Evolutionary conservation across 805 yeast genomes (phyloP).

Genomic region (Crinitomyces ghanaensis): DNA sequence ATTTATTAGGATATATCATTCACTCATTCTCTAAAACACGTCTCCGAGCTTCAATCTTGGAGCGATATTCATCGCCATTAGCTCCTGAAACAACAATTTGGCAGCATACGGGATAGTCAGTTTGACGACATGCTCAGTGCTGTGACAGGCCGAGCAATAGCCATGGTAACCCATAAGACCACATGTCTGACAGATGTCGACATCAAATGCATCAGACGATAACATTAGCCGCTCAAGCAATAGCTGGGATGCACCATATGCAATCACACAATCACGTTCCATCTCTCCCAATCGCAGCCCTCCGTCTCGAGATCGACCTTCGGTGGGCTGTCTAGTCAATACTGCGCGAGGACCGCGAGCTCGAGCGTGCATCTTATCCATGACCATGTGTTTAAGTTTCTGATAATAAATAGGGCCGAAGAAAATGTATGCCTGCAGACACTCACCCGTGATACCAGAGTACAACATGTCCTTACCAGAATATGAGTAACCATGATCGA

Average conservation of each 20-base stretch:
- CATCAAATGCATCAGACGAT: slow-evolving; percentile 96
- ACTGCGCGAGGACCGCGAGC: slow-evolving; percentile 99
- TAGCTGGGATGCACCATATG: slow-evolving; percentile 95
- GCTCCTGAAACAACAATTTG: slow-evolving; percentile 89
- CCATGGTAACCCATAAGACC: slow-evolving; percentile 96
- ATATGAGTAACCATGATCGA: slow-evolving; percentile 84
- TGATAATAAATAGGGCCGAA: slow-evolving; percentile 98
- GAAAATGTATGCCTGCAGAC: slow-evolving; percentile 93
- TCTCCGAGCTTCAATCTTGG: slow-evolving; percentile 87
- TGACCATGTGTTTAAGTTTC: slow-evolving; percentile 95
- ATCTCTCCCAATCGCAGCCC: slow-evolving; percentile 97
- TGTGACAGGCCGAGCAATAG: slow-evolving; percentile 96
- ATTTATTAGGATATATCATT: not conserved
- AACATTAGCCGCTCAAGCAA: slow-evolving; percentile 89
- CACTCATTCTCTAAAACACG: slow-evolving; percentile 43
- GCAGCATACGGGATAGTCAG: slow-evolving; percentile 99
- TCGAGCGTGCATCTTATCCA: slow-evolving; percentile 99
- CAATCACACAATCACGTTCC: slow-evolving; percentile 99
- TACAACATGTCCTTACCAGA: slow-evolving; percentile 97
- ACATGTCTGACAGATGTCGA: slow-evolving; percentile 86
- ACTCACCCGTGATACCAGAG: slow-evolving; percentile 95
- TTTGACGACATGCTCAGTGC: slow-evolving; percentile 71
- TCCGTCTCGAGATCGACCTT: slow-evolving; percentile 98
- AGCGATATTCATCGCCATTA: slow-evolving; percentile 97
- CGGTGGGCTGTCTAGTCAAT: slow-evolving; percentile 95